phyloP scores from a whole-genome alignment of 805 yeast species.

The Suhomyces sp. region DNA sequence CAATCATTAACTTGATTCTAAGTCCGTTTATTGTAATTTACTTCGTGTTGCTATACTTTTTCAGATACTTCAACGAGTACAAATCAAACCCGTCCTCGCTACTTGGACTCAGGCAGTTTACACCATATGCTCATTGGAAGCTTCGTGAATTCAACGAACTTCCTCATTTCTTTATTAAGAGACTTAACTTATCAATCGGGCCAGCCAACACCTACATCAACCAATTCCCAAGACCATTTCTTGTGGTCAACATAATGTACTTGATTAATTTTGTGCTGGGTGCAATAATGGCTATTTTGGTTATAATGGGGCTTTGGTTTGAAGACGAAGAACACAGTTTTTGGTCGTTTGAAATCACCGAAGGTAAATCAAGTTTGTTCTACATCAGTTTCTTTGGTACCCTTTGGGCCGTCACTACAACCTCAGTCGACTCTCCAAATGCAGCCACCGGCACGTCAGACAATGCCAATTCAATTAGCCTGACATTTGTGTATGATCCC shows the following conservation, averaged over 20 bases:
- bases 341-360: conserved; percentile 82
- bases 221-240: conserved; percentile 82
- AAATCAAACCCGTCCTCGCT: conserved; percentile 82
- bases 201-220: conserved; percentile 82
- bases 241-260: conserved; percentile 35
- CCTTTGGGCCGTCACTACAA: conserved; percentile 77
- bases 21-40: conserved; percentile 87
- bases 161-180: conserved; percentile 78
- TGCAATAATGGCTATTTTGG: conserved; percentile 81
- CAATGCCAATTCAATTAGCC: conserved; percentile 21
- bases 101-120: conserved; percentile 70
- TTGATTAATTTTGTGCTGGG: conserved; percentile 68
- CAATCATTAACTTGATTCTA: conserved; percentile 72
- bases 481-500: conserved; percentile 75
- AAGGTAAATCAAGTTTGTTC: conserved; percentile 76
- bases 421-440: conserved; percentile 43
- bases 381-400: conserved; percentile 89
- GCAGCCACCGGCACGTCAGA: conserved; percentile 20
- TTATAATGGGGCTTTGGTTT: conserved; percentile 58
- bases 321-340: conserved; percentile 82
- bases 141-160: conserved; percentile 91
- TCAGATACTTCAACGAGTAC: conserved; percentile 89
- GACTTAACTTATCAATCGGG: conserved; percentile 72
- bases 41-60: conserved; percentile 77
- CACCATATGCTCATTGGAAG: conserved; percentile 94